Conservation (phyloP, 2,329 filamentous ascomycete genomes). For the Pyrenophora graminea region DNA sequence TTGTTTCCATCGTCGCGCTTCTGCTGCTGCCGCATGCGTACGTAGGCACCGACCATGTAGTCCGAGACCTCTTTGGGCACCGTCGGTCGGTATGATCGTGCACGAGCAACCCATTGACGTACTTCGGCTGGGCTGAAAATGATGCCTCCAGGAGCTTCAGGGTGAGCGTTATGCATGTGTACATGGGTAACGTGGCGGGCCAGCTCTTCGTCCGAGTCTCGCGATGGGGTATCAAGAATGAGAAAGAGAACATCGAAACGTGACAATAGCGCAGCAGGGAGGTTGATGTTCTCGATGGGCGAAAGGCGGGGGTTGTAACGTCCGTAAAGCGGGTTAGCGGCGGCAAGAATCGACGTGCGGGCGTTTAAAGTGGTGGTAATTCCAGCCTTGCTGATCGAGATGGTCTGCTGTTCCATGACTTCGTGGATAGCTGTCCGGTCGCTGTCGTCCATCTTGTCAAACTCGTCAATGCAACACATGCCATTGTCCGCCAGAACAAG, state of each 20-base stretch:
- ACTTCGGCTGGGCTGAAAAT: slow-evolving; percentile 93
- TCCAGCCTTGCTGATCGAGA: slow-evolving; percentile 86
- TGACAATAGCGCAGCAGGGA: slow-evolving; percentile 93
- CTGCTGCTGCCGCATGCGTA: slow-evolving; percentile 89
- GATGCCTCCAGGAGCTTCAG: slow-evolving; percentile 68
- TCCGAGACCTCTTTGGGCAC: slow-evolving; percentile 86
- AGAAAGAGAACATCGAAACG: slow-evolving; percentile 98
- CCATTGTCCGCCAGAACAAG: slow-evolving; percentile 81
- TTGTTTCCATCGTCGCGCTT: slow-evolving; percentile 88
- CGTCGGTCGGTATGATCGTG: slow-evolving; percentile 82
- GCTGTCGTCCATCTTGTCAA: slow-evolving; percentile 87
- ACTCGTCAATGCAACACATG: slow-evolving; percentile 85
- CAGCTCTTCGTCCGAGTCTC: slow-evolving; percentile 88
- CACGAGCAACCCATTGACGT: slow-evolving; percentile 92
- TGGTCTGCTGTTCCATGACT: slow-evolving; percentile 88
- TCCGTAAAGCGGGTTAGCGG: slow-evolving; percentile 95
- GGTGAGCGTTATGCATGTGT: slow-evolving; percentile 95
- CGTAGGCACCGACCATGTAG: slow-evolving; percentile 96
- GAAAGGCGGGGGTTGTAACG: slow-evolving; percentile 98
- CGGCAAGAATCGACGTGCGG: slow-evolving; percentile 91
- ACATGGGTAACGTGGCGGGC: slow-evolving; percentile 95
- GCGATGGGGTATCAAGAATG: slow-evolving; percentile 89
- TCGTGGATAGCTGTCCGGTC: slow-evolving; percentile 83
- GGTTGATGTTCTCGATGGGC: slow-evolving; percentile 98
- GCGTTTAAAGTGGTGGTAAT: slow-evolving; percentile 97